A percentile compares a stretch with the other conserved stretches of the same genome.
phyloP scores from a whole-genome alignment of 1,139 yeast species.

The Lodderomyces oxycetoniae region DNA sequence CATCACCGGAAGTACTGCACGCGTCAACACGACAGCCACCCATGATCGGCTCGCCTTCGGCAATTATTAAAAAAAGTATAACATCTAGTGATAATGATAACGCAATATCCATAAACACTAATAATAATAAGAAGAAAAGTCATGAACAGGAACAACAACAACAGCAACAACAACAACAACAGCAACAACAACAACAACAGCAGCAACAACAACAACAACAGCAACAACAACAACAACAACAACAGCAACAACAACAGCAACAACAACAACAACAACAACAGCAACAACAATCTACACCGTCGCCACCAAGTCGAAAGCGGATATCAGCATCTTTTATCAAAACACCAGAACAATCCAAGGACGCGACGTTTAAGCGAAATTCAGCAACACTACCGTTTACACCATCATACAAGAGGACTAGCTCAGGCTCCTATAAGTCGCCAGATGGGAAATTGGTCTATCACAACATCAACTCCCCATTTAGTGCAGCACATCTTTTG shows the following conservation, averaged over 20 bases:
- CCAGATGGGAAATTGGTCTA: constrained; percentile 30
- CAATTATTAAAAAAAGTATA: no score
- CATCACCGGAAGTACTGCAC: constrained; percentile 17
- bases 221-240: background rate
- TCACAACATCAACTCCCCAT: constrained; percentile 28
- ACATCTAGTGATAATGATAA: no score
- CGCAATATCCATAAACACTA: no score
- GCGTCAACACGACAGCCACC: background rate
- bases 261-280: background rate
- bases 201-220: constrained; percentile 1
- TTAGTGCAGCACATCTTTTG: constrained; percentile 22
- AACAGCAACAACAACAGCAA: background rate
- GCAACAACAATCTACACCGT: constrained; percentile 27
- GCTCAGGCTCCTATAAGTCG: constrained; percentile 26
- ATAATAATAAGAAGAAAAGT: no score
- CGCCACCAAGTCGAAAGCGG: constrained; percentile 17
- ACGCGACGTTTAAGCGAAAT: constrained; percentile 2
- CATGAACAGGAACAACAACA: constrained; percentile 1
- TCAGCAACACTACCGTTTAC: constrained; percentile 28
- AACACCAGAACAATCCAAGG: constrained; percentile 28
- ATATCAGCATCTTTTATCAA: constrained; percentile 19
- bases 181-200: background rate
- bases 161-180: constrained; percentile 1
- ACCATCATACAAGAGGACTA: constrained; percentile 37
- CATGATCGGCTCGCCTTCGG: no score